Evolutionary conservation across 106 monocot species (phyloP).

Genomic region (Gastrodia elata): DNA sequence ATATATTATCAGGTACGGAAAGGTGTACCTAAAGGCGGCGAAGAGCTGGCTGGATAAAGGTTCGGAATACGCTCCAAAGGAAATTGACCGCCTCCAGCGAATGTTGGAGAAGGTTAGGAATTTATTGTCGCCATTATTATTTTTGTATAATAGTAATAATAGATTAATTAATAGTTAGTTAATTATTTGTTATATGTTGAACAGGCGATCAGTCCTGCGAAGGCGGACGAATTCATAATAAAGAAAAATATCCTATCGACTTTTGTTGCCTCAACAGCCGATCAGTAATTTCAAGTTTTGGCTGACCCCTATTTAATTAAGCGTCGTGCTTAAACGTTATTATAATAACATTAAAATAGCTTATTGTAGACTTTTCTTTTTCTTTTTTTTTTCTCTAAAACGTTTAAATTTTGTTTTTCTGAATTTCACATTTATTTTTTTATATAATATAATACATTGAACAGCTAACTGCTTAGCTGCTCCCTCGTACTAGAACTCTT

Average conservation of each 20-base stretch:
- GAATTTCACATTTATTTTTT: too few relatives aligned
- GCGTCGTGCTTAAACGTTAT: too few relatives aligned
- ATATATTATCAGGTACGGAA: conserved; percentile 49
- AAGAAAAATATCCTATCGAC: conserved; percentile 87
- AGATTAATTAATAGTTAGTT: neutral
- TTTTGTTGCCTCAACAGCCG: conserved; percentile 32
- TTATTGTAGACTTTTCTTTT: too few relatives aligned
- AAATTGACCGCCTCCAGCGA: conserved; percentile 66
- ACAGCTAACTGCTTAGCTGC: too few relatives aligned
- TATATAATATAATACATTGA: too few relatives aligned
- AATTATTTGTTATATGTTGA: neutral
- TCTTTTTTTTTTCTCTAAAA: too few relatives aligned
- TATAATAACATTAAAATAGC: too few relatives aligned
- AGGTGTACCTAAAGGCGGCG: conserved; percentile 61
- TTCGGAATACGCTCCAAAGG: conserved; percentile 60
- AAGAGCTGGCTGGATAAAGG: conserved; percentile 59
- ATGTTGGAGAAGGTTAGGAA: conserved; percentile 62
- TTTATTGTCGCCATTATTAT: neutral
- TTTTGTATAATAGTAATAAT: neutral
- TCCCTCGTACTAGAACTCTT: too few relatives aligned
- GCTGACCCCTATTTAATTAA: too few relatives aligned
- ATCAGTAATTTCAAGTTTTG: neutral
- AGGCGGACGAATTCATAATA: conserved; percentile 84
- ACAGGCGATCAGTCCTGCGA: conserved; percentile 71
- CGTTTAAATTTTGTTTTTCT: too few relatives aligned